phyloP scores from a whole-genome alignment of 2,329 filamentous ascomycete species.

The Botrytis paeoniae region DNA sequence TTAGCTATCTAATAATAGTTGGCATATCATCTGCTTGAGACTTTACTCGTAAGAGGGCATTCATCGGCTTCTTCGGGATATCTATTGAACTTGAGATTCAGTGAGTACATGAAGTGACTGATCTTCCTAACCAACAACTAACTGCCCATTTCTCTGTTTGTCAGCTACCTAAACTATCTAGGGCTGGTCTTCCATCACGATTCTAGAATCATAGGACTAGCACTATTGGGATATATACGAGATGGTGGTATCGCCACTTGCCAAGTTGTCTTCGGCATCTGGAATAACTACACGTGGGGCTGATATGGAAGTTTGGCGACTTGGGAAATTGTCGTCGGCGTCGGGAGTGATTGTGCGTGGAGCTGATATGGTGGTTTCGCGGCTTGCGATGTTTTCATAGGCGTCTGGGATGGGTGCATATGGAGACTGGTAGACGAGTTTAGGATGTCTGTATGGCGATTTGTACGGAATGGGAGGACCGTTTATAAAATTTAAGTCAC shows the following conservation, averaged over 20 bases:
- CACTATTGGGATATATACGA: neutral
- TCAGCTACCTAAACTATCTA: neutral
- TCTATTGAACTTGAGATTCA: neutral
- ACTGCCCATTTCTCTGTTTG: neutral
- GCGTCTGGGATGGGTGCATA: neutral
- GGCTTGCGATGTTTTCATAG: accelerated
- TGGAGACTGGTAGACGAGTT: neutral
- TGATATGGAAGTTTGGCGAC: neutral
- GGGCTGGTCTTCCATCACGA: neutral
- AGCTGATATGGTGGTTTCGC: neutral
- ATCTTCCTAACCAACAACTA: neutral
- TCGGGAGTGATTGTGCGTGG: neutral
- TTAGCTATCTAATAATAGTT: neutral
- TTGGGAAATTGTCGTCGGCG: neutral
- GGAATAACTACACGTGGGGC: too few species aligned
- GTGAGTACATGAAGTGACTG: neutral
- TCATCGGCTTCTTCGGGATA: neutral
- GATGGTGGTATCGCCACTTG: neutral
- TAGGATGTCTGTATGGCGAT: neutral
- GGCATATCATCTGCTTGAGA: neutral
- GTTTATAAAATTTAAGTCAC: neutral
- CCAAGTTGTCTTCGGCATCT: neutral
- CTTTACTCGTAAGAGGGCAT: too few species aligned
- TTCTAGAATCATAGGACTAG: neutral
- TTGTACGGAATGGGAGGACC: neutral